A percentile compares a stretch with the other conserved stretches of the same genome.
These are phyloP conservation scores for Thelephora aurantiotincta DNA, from an alignment of 768 basidiomycete species.

Conservation along the genomic window DNA sequence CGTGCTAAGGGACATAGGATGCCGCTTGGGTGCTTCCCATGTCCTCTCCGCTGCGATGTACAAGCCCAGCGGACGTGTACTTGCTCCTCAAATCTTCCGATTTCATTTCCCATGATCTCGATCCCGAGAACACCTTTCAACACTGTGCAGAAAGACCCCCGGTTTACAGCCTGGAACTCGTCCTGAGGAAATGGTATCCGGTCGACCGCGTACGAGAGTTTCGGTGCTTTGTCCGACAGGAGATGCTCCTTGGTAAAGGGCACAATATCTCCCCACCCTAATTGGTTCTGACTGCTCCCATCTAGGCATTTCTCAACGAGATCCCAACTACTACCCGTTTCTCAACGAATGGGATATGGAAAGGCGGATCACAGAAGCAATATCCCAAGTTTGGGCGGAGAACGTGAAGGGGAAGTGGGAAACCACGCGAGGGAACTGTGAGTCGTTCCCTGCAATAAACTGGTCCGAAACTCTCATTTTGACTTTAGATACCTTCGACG, in stretches of 20 bases:
- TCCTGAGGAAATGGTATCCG: conserved; percentile 83
- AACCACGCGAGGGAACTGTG: conserved; percentile 46
- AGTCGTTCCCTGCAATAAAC: conserved; percentile 14
- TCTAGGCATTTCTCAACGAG: conserved; percentile 76
- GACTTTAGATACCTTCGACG: conserved; percentile 63
- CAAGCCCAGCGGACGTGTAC: conserved; percentile 81
- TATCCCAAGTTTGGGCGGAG: conserved; percentile 53
- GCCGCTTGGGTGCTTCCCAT: conserved; percentile 83
- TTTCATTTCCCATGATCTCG: conserved; percentile 73
- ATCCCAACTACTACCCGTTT: conserved; percentile 81
- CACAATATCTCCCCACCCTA: not conserved
- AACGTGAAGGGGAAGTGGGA: conserved; percentile 50
- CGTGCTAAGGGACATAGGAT: conserved; percentile 35
- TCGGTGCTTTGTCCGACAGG: conserved; percentile 77
- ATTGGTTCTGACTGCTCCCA: not conserved
- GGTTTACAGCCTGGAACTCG: conserved; percentile 61
- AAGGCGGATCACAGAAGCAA: conserved; percentile 32
- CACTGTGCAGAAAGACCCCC: conserved; percentile 28
- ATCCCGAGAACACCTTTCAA: conserved; percentile 45
- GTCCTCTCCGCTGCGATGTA: conserved; percentile 77
- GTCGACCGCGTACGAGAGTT: conserved; percentile 77
- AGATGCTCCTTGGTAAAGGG: conserved; percentile 55
- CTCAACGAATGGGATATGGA: conserved; percentile 50
- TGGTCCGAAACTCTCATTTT: not conserved
- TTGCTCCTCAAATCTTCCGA: conserved; percentile 87